A percentile compares a stretch with the other conserved stretches of the same genome.
These are phyloP conservation scores for Wickerhamomyces alni DNA, from an alignment of 805 yeast species.

Conservation along the genomic window DNA sequence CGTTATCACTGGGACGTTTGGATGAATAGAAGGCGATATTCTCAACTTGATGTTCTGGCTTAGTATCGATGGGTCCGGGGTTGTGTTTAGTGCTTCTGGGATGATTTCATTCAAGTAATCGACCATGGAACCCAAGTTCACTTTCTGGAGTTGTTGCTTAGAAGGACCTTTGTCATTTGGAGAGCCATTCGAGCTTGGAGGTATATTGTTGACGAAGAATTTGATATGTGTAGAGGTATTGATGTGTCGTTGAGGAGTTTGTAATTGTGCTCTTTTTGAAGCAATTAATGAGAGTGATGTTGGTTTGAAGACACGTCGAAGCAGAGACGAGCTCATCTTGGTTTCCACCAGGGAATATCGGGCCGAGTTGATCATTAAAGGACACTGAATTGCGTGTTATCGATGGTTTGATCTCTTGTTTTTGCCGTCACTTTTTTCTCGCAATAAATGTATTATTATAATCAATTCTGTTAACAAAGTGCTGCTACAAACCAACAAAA, in stretches of 20 bases:
- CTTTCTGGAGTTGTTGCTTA: constrained; percentile 2
- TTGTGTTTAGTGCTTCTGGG: constrained; percentile 42
- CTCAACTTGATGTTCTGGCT: constrained; percentile 44
- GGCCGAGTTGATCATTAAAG: too few relatives aligned
- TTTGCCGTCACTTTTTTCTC: too few relatives aligned
- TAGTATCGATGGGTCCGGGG: constrained; percentile 38
- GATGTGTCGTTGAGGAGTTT: not conserved
- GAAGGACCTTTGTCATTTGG: not conserved
- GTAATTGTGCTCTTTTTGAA: too few relatives aligned
- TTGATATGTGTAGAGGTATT: not conserved
- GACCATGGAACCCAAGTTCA: constrained; percentile 50
- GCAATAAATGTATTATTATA: too few relatives aligned
- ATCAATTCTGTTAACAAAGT: too few relatives aligned
- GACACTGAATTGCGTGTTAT: too few relatives aligned
- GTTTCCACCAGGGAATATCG: too few relatives aligned
- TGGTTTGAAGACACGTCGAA: too few relatives aligned
- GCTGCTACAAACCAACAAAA: too few relatives aligned
- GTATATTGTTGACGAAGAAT: not conserved
- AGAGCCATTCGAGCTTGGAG: not conserved
- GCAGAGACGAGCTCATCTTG: too few relatives aligned
- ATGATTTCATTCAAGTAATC: constrained; percentile 40
- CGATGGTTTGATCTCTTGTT: too few relatives aligned
- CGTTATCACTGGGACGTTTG: constrained; percentile 47
- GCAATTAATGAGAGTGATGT: not conserved
- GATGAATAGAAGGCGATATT: constrained; percentile 49